Evolutionary conservation across 2,329 filamentous ascomycete genomes (phyloP).

Genomic region (Stachybotrys chartarum): DNA sequence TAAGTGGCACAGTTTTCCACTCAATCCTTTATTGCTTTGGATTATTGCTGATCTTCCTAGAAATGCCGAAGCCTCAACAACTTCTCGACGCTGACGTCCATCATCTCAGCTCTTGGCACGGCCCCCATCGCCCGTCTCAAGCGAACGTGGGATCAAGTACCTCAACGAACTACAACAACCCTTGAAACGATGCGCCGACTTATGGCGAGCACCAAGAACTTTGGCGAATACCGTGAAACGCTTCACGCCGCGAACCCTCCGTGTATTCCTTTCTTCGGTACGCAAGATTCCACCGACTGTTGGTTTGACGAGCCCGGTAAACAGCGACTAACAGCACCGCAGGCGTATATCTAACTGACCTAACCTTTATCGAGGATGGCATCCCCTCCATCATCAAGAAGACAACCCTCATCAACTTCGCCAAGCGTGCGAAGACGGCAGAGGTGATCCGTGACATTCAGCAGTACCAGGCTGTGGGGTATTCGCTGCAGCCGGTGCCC

Average conservation of each 20-base stretch:
- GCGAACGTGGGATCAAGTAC: conserved; percentile 91
- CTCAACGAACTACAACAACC: conserved; percentile 69
- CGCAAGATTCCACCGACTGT: conserved; percentile 11
- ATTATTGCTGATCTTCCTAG: conserved; percentile 37
- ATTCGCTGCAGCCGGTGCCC: conserved; percentile 78
- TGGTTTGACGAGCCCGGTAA: background rate
- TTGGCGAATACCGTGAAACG: conserved; percentile 90
- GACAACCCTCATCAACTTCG: conserved; percentile 95
- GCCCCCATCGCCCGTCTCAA: conserved; percentile 91
- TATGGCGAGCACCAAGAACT: conserved; percentile 98
- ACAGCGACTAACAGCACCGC: background rate
- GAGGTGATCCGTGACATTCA: conserved; percentile 98
- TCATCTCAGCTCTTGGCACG: conserved; percentile 91
- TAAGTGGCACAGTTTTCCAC: conserved; percentile 49
- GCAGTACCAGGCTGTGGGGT: conserved; percentile 97
- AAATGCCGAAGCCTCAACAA: conserved; percentile 94
- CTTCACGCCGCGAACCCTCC: conserved; percentile 90
- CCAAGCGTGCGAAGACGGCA: conserved; percentile 94
- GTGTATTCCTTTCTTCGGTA: conserved; percentile 97
- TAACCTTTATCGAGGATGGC: conserved; percentile 97
- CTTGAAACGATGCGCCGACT: conserved; percentile 88
- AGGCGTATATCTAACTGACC: conserved; percentile 94
- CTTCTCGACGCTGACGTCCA: conserved; percentile 94
- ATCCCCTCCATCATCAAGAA: conserved; percentile 96
- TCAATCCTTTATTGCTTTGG: no score